Evolutionary conservation across 2,329 filamentous ascomycete genomes (phyloP).

Genomic region (Aspergillus niger): DNA sequence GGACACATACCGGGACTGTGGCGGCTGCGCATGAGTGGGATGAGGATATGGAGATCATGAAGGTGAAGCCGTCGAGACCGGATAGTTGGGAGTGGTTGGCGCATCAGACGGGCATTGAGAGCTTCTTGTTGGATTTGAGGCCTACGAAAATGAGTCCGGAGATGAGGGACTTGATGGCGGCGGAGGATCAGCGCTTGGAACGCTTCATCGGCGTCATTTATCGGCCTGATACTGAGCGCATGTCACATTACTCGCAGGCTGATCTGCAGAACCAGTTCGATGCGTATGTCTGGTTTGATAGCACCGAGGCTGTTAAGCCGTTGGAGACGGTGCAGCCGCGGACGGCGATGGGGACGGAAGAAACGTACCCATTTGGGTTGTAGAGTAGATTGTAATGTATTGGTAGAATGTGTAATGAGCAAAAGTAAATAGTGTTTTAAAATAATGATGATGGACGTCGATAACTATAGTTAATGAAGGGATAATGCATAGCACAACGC

Average conservation of each 20-base stretch:
- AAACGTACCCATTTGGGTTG: conserved; percentile 57
- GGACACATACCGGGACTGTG: conserved; percentile 55
- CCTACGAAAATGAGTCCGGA: conserved; percentile 36
- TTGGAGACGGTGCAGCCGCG: conserved; percentile 51
- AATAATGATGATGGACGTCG: too few relatives aligned
- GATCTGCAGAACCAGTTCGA: conserved; percentile 54
- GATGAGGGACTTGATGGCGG: conserved; percentile 40
- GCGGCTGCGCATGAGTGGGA: conserved; percentile 56
- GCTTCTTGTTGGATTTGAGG: conserved; percentile 52
- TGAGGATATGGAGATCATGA: conserved; percentile 54
- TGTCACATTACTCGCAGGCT: conserved; percentile 53
- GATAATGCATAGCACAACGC: neutral
- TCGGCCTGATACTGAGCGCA: conserved; percentile 51
- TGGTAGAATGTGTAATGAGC: neutral
- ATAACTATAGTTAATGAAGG: too few relatives aligned
- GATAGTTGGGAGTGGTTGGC: conserved; percentile 55
- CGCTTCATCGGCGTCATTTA: conserved; percentile 59
- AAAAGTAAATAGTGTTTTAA: neutral
- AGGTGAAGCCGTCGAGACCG: conserved; percentile 47
- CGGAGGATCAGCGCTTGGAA: conserved; percentile 44
- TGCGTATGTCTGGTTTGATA: conserved; percentile 54
- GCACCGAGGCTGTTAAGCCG: conserved; percentile 47
- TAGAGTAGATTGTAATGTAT: conserved; percentile 23
- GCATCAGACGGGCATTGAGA: conserved; percentile 49
- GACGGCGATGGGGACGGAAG: conserved; percentile 45